Base-by-base conservation (phyloP, 2,329 filamentous ascomycete genomes). In the Thyridium curvatum region DNA sequence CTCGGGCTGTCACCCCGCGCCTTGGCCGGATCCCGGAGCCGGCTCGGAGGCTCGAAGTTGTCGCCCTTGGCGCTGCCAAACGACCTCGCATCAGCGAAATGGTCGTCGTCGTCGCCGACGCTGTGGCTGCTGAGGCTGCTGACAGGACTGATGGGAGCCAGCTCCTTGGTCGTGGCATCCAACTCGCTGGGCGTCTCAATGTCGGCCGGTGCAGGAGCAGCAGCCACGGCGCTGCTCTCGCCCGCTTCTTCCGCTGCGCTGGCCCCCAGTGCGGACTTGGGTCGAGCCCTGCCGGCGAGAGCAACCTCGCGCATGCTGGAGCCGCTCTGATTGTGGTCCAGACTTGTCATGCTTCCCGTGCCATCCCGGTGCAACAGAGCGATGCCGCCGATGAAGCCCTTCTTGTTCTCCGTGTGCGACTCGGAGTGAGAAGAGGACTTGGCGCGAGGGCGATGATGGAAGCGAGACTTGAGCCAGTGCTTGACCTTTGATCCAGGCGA, bases 401-500 rank as follows among this genome's bases (percentile, higher is more conserved):
- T 45, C 13, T 31, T 39, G 15, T 34, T 26, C 38, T 34, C 14
- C 30, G 33, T 33, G 46, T 46, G 21, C 21, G 21, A 26, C 21
- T 26, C 21, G 21, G 6, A 10, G 21, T 26, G 21, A 10, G 47
- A 46, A 3, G 52, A 48, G 2, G 58, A 56, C 40, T 48, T 53
- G 8, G 56, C 46, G 1, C 56, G 50, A 1, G 54, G 51, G 7
- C 60, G 58, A 4, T 52, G 41, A 37, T 47, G 46, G 40, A 71
- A 62, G 30, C 59, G 65, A 9, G 54, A 61, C 47, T 64, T 65
- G 12, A 72, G 51, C 69, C 69, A 72, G 31, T 53, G 59, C 41
- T 58, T 66, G 18, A 66, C 56, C 34, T 59, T 60, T 18, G 39
- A 41, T 7, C 50, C 49, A 7, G 54, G 54, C 0, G 52, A 52